A percentile compares a stretch with the other conserved stretches of the same genome.
Evolutionary conservation across 2,329 filamentous ascomycete species (phyloP).

Genomic region (Diplodia corticola): DNA sequence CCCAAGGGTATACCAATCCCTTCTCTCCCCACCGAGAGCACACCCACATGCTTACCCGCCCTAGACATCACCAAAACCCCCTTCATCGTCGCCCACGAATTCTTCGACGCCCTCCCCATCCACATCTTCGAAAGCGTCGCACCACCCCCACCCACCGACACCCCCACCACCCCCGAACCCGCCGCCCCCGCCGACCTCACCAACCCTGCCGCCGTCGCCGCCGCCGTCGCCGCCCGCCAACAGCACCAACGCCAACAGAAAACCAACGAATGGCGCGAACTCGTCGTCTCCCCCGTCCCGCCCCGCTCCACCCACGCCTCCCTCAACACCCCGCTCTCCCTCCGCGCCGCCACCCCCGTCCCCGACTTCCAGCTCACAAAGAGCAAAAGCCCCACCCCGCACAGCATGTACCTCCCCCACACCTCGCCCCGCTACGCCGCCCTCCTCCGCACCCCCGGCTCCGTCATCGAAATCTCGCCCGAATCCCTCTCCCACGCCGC

Average conservation of each 20-base stretch:
- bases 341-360: conserved; percentile 30
- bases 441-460: conserved; percentile 65
- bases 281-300: conserved; percentile 45
- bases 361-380: conserved; percentile 88
- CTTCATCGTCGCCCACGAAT: conserved; percentile 95
- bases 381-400: conserved; percentile 72
- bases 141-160: conserved; percentile 39
- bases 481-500: conserved; percentile 78
- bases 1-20: conserved; percentile 58
- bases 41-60: conserved; percentile 28
- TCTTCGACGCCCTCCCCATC: conserved; percentile 97
- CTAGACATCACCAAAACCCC: conserved; percentile 70
- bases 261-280: conserved; percentile 45
- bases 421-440: conserved; percentile 75
- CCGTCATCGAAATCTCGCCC: conserved; percentile 86
- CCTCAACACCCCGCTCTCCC: conserved; percentile 42
- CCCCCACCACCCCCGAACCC: conserved; percentile 44
- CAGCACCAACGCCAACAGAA: conserved; percentile 38
- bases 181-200: conserved; percentile 38
- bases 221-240: conserved; percentile 43
- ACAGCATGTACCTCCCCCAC: conserved; percentile 82
- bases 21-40: neutral
- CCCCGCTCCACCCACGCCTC: conserved; percentile 56
- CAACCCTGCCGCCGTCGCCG: conserved; percentile 43
- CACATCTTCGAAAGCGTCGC: conserved; percentile 84